A percentile compares a stretch with the other conserved stretches of the same genome.
These are phyloP conservation scores for Eucalyptus victrix DNA, from an alignment of 345 rosid species.

Conservation along the genomic window DNA sequence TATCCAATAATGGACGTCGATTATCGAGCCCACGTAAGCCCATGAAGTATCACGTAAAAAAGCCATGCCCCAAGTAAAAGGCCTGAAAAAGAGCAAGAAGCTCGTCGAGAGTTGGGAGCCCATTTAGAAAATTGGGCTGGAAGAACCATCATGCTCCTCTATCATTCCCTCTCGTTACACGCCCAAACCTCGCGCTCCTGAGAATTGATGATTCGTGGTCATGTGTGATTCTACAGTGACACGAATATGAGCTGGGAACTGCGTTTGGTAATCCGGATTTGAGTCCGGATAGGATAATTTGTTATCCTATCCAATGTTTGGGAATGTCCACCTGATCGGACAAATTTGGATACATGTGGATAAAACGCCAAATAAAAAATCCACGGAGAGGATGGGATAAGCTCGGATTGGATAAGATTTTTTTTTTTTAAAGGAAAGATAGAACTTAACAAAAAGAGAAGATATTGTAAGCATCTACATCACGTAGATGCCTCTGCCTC, in stretches of 20 bases:
- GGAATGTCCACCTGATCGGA: too few relatives aligned
- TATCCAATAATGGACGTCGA: neutral
- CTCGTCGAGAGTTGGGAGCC: neutral
- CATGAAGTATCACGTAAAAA: neutral
- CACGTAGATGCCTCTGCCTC: too few relatives aligned
- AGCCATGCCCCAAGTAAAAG: neutral
- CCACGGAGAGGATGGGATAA: rapidly evolving
- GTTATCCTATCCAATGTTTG: too few relatives aligned
- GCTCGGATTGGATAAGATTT: too few relatives aligned
- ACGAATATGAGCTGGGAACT: neutral
- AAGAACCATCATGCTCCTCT: neutral
- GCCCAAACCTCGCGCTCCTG: neutral
- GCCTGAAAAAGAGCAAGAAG: neutral
- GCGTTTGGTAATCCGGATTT: too few relatives aligned
- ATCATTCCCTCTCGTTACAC: neutral
- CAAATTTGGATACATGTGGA: too few relatives aligned
- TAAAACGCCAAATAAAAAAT: too few relatives aligned
- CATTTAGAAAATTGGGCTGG: neutral
- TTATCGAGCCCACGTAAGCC: neutral
- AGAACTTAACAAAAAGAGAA: too few relatives aligned
- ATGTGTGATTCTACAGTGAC: neutral
- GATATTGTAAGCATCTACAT: too few relatives aligned
- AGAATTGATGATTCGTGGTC: neutral
- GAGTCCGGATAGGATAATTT: rapidly evolving
- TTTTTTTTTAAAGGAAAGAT: too few relatives aligned